Evolutionary conservation across 352 stramenopile species (phyloP), one percentile per base, ranked within the genome.

Genomic region (Pythium grandisporangium): DNA sequence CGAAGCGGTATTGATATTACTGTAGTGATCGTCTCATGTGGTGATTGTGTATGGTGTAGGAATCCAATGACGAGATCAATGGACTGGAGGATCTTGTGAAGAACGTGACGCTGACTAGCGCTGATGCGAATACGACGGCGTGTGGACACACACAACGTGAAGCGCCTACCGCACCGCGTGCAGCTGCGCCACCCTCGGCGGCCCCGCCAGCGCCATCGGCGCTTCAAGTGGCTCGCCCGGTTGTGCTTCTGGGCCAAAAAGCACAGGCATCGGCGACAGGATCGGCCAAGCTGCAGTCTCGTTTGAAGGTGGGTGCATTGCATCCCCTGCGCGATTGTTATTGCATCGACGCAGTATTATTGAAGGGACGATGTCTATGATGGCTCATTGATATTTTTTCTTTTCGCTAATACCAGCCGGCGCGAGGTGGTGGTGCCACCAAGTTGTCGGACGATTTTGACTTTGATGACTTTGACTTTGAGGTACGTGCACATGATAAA

Each of bases 391-490:
- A n/a, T n/a, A n/a, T n/a, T n/a, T n/a, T n/a, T n/a, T n/a, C n/a
- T n/a, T n/a, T n/a, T n/a, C n/a, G n/a, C n/a, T n/a, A n/a, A n/a
- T n/a, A n/a, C n/a, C n/a, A n/a, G n/a, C n/a, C n/a, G n/a, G n/a
- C n/a, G n/a, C n/a, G n/a, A n/a, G n/a, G n/a, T n/a, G n/a, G 35
- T 41, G 37, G 19, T 24, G 81, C 75, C 14, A 91, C 76, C 1
- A 95, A 95, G 60, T 53, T 93, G 37, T 88, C 70, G 24, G 59
- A 62, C 12, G 78, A 93, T 51, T 94, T 94, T 61, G 81, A 94
- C 48, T 94, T 94, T 51, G 81, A 94, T 43, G 78, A 88, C 39
- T 91, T 94, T 32, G 76, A 76, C 8, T 92, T 92, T 36, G 71
- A 87, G 61, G 81, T 93, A 42, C 33, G 37, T 29, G 27, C 8